A percentile compares a stretch with the other conserved stretches of the same genome.
These are phyloP conservation scores for Adenanthera pavonina DNA, from an alignment of 306 rosid species.

Conservation along the genomic window DNA sequence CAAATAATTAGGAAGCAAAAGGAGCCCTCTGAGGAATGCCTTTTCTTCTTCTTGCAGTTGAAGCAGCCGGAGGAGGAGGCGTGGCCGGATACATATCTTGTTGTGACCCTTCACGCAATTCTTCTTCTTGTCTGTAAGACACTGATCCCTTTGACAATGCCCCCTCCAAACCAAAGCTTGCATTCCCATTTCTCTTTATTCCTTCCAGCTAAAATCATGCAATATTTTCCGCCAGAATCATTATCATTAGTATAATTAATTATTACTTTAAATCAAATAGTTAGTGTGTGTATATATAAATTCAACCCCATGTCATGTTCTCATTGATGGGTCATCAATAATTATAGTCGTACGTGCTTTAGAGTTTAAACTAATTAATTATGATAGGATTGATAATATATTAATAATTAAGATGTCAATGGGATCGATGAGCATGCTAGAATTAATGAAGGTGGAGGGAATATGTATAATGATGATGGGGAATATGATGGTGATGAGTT, in stretches of 20 bases:
- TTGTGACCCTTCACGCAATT: conserved; percentile 82
- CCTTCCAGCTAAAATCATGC: conserved; percentile 68
- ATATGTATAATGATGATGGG: conserved; percentile 47
- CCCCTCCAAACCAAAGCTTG: conserved; percentile 68
- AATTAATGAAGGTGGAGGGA: conserved; percentile 17
- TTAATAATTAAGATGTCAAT: conserved; percentile 29
- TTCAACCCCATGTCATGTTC: conserved; percentile 28
- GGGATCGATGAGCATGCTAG: conserved; percentile 7
- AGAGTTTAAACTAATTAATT: too few species aligned
- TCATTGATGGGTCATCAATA: conserved; percentile 3
- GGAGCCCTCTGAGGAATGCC: conserved; percentile 98
- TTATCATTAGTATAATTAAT: not conserved
- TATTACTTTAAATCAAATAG: too few species aligned
- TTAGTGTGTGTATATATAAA: too few species aligned
- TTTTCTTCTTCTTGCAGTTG: conserved; percentile 89
- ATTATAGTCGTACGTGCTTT: not conserved
- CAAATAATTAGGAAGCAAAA: conserved; percentile 61
- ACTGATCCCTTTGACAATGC: conserved; percentile 49
- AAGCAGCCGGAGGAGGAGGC: conserved; percentile 73
- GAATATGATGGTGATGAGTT: conserved; percentile 54
- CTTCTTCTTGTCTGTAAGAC: conserved; percentile 55
- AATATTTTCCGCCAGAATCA: conserved; percentile 12
- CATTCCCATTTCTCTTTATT: conserved; percentile 82
- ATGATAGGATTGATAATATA: not conserved
- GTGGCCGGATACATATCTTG: conserved; percentile 76